phyloP scores from a whole-genome alignment of 495 filamentous ascomycete genomes.

The Aspergillus nidulans region DNA sequence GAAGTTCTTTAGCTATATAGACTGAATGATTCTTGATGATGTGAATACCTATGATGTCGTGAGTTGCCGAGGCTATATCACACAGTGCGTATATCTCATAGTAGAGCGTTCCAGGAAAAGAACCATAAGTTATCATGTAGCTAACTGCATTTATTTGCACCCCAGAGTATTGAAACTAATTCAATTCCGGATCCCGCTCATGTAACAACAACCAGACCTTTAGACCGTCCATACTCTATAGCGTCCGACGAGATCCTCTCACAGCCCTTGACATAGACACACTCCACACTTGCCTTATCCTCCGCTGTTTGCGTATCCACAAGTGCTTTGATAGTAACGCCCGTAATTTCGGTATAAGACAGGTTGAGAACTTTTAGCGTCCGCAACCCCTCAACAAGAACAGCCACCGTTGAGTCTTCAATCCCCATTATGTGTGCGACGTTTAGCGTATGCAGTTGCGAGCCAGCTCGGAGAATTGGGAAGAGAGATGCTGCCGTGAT shows the following conservation, averaged over 20 bases:
- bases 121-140: too few relatives aligned
- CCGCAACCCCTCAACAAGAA: slow-evolving; percentile 15
- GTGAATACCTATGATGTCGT: too few relatives aligned
- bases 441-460: slow-evolving; percentile 28
- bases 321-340: slow-evolving; percentile 27
- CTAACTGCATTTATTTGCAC: too few relatives aligned
- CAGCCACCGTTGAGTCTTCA: slow-evolving; percentile 18
- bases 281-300: slow-evolving; percentile 12
- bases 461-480: slow-evolving; percentile 8
- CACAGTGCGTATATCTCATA: too few relatives aligned
- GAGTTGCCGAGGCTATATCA: too few relatives aligned
- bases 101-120: too few relatives aligned
- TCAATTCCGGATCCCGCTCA: too few relatives aligned
- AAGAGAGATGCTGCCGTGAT: slow-evolving; percentile 4
- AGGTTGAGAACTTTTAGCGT: slow-evolving; percentile 31
- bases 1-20: neutral
- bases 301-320: slow-evolving; percentile 18
- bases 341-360: slow-evolving; percentile 34
- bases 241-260: slow-evolving; percentile 35
- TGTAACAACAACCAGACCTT: slow-evolving; percentile 27
- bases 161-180: too few relatives aligned
- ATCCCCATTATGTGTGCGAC: slow-evolving; percentile 21
- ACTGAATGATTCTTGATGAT: too few relatives aligned
- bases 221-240: slow-evolving; percentile 31
- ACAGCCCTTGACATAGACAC: slow-evolving; percentile 27